Base-by-base conservation (phyloP, 495 filamentous ascomycete genomes). In the Xylaria sp. region DNA sequence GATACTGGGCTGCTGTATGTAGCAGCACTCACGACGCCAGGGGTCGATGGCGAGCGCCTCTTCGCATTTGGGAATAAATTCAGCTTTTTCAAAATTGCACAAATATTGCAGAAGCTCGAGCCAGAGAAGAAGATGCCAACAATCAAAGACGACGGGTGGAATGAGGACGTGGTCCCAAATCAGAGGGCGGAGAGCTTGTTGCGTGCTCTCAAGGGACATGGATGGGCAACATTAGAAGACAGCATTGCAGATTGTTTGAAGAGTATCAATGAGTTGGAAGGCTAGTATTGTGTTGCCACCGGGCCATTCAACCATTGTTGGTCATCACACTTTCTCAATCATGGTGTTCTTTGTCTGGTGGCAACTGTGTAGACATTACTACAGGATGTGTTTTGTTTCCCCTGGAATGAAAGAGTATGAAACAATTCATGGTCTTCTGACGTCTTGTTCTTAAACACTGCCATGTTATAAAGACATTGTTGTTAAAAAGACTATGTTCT, bases 221-320 rank as follows among this genome's bases (percentile, higher is more conserved):
- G 71, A 3, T 84, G 82, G 82, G 81, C 76, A 8, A 73, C 57
- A 1, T 69, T 83, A 37, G 77, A 82, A 72, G 70, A 81, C 19
- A 81, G 75, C n/a, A 72, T 83, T 5, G 72, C 68, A 62, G 72
- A 73, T 44, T 74, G 75, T 21, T 48, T 68, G 26, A 26, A 21
- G 29, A 68, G 66, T 37, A 68, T 68, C 41, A 58, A 58, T 52
- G 48, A 48, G 1, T 21, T 48, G 6, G 55, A 68, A 35, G 41
- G 29, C 15, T 68, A 48, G 21, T 33, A 3, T 14, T 48, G 15
- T 3, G 40, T 44, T 59, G 31, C 48, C 33, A 67, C 29, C 2
- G 3, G 21, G 11, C n/a, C 6, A 29, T 63, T 44, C 14, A 26
- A 41, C 3, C 9, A 12, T 46, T 26, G 3, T 63, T 19, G 21